Base-by-base conservation (phyloP, 192 early-diverging fungal genomes). In the Backusella mclennaniae region DNA sequence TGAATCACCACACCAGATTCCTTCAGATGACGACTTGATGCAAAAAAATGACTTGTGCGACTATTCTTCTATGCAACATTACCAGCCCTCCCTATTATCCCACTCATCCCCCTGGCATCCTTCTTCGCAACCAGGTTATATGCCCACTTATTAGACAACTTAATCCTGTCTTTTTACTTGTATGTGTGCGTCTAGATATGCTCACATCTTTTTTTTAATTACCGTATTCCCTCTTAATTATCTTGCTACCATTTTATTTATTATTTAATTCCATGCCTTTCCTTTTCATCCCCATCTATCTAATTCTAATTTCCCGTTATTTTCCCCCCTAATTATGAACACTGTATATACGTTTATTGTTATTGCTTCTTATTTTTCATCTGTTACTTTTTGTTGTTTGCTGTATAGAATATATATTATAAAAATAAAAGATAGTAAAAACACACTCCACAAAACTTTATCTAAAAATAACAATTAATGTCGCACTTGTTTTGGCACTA, bases 391-490 rank as follows among this genome's bases (percentile, higher is more conserved):
- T 53, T 53, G 52, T 23, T 53, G 52, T 59, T 59, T 59, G 53
- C 53, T 59, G 53, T 59, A 59, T 59, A 59, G 53, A 59, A 12
- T 26, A 59, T 23, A 59, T 59, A 59, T 59, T 59, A 26, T 23
- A 23, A 59, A 56, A 23, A 59, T 23, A 23, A 59, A 59, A 21
- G 23, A 59, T 59, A 59, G 11, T 59, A 59, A 59, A 23, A 59
- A 59, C n/a, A 59, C 21, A 63, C 23, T 12, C 26, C 23, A 49
- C 56, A 63, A 23, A 29, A 63, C 21, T 14, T 29, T 63, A 63
- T 63, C 56, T 63, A 63, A 63, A 63, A 63, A 63, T 63, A 63
- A 63, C 4, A 63, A 9, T 63, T 63, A 63, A 63, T 63, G 56
- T 63, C 26, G 56, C 26, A 63, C 56, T 63, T 29, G 26, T 63